Percentiles rank a stretch among this genome's conserved stretches.
phyloP scores from a whole-genome alignment of 306 rosid species.

The Trifolium pratense region DNA sequence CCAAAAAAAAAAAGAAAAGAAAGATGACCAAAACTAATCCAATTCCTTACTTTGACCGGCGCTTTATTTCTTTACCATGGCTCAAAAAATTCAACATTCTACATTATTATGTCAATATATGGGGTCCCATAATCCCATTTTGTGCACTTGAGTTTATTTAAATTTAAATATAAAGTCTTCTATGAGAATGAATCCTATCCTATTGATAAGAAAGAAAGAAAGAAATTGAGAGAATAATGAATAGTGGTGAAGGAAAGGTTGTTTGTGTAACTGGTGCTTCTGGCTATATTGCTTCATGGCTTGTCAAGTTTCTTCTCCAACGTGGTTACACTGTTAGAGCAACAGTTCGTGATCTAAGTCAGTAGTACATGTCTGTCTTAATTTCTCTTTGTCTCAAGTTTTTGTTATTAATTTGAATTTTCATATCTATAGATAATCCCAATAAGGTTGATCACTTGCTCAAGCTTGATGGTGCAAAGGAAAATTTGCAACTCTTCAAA shows the following conservation, averaged over 20 bases:
- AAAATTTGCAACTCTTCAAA: not conserved
- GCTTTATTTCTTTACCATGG: no score
- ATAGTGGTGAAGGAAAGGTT: constrained; percentile 27
- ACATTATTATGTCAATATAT: no score
- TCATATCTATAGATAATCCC: not conserved
- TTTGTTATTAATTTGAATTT: not conserved
- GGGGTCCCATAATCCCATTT: no score
- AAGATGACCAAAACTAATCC: no score
- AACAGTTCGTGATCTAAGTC: constrained; percentile 54
- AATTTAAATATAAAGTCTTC: no score
- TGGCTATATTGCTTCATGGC: constrained; percentile 64
- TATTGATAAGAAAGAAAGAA: no score
- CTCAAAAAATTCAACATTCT: no score
- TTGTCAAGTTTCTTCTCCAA: constrained; percentile 55
- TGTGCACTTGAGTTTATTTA: no score
- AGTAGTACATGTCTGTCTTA: constrained; percentile 9
- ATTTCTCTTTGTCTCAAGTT: not conserved
- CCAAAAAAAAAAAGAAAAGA: no score
- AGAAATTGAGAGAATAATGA: constrained; percentile 2
- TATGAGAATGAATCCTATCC: no score
- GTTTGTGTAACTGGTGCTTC: constrained; percentile 65
- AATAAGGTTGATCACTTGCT: not conserved
- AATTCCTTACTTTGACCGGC: no score
- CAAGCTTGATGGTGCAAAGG: constrained; percentile 23
- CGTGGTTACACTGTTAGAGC: constrained; percentile 60